Base-by-base conservation (phyloP, 2,329 filamentous ascomycete species). In the Amesomyces nigricolor region DNA sequence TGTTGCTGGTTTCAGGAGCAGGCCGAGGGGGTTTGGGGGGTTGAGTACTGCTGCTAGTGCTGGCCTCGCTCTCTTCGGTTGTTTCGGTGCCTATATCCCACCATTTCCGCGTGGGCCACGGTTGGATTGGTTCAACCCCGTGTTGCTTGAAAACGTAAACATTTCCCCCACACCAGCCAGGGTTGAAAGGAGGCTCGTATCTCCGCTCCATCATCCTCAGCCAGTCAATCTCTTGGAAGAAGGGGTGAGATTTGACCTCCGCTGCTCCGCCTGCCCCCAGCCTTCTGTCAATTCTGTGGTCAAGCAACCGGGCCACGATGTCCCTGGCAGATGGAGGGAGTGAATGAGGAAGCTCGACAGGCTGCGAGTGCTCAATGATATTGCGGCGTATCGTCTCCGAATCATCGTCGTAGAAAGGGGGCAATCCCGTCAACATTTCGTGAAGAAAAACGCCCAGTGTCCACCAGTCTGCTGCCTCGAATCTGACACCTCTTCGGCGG, bases 381-480 rank as follows among this genome's bases (percentile, higher is more conserved):
- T 43, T 26, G 14, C 26, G n/a, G 4, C 26, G 47, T 43, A 42
- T n/a, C 39, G 42, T 26, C 14, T 40, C 35, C 1, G 7, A n/a
- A 22, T 50, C 38, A 10, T n/a, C 38, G 14, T 50, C 19, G 26
- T 50, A 50, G 26, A 50, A 50, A 5, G 47, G 47, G 5, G 26
- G 47, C n/a, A 50, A n/a, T 4, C 47, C 47, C 5, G 47, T 42
- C n/a, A 42, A n/a, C 47, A 50, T 42, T 11, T 42, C 47, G n/a
- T 42, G 42, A 5, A 50, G 14, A 6, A 50, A 39, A 5, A 50
- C 26, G 6, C 38, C 37, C 5, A 50, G n/a, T 11, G 35, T 32
- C 47, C 47, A 50, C 47, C 47, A 50, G 37, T 50, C 47, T 5
- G 37, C 47, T 10, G 22, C 19, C 9, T 22, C 32, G 5, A 26